Evolutionary conservation across 2,329 filamentous ascomycete genomes (phyloP).

Genomic region (Curvularia eragrostidis): DNA sequence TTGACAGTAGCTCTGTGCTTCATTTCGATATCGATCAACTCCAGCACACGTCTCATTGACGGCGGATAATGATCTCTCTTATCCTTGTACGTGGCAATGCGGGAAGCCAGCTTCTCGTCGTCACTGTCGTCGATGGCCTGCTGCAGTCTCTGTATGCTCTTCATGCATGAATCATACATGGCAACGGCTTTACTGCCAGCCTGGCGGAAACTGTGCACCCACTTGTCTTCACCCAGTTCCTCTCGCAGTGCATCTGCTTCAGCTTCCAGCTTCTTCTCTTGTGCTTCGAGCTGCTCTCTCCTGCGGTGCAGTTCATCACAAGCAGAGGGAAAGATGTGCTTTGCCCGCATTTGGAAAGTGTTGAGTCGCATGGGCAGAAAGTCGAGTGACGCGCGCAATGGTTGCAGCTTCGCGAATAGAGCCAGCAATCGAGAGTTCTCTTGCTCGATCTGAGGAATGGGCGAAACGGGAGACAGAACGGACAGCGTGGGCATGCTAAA

Average conservation of each 20-base stretch:
- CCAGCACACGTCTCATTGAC: constrained; percentile 87
- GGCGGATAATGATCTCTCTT: constrained; percentile 95
- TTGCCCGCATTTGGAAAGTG: constrained; percentile 80
- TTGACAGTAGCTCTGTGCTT: constrained; percentile 95
- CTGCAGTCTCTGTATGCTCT: constrained; percentile 81
- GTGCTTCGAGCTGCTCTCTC: constrained; percentile 75
- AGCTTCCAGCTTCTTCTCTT: constrained; percentile 84
- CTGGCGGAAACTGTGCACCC: constrained; percentile 94
- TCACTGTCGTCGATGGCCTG: constrained; percentile 78
- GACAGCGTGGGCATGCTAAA: constrained; percentile 70
- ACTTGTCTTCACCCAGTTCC: constrained; percentile 92
- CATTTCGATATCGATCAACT: constrained; percentile 95
- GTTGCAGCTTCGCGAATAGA: constrained; percentile 94
- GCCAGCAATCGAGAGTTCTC: constrained; percentile 89
- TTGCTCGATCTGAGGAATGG: constrained; percentile 64
- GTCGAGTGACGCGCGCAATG: constrained; percentile 87
- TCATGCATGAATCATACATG: constrained; percentile 94
- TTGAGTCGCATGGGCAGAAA: constrained; percentile 95
- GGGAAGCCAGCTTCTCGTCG: constrained; percentile 67
- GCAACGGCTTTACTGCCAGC: constrained; percentile 91
- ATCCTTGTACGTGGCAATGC: constrained; percentile 90
- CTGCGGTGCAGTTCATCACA: constrained; percentile 86
- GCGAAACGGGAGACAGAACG: constrained; percentile 66
- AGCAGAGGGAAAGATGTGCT: constrained; percentile 82
- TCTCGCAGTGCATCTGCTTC: constrained; percentile 89